phyloP scores from a whole-genome alignment of 148 eudicot species.

The Polygonum aviculare region DNA sequence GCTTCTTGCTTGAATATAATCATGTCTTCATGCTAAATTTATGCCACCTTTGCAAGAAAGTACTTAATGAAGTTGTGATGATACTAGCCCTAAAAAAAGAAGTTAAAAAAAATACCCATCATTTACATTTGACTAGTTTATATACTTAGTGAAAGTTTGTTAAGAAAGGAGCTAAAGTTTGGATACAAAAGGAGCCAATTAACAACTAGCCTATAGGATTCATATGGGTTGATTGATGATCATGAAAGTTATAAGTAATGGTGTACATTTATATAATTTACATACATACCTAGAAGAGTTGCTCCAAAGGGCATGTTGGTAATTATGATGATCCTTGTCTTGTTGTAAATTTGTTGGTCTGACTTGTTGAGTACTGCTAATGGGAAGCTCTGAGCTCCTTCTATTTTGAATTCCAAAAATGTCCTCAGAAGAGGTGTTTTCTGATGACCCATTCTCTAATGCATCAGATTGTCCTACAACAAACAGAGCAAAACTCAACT shows the following conservation, averaged over 20 bases:
- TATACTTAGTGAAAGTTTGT: neutral
- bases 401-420: slow-evolving; percentile 43
- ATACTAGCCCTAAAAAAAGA: neutral
- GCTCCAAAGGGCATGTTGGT: slow-evolving; percentile 55
- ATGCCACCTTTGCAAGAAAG: neutral
- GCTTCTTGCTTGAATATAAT: neutral
- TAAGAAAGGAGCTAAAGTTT: neutral
- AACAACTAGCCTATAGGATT: neutral
- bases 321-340: slow-evolving; percentile 33
- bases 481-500: neutral
- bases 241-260: neutral
- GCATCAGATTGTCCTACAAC: slow-evolving; percentile 49
- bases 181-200: neutral
- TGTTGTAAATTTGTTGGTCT: slow-evolving; percentile 20
- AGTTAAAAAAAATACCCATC: neutral
- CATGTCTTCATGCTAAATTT: neutral
- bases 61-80: neutral
- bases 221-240: neutral
- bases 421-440: slow-evolving; percentile 81
- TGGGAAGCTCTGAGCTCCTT: slow-evolving; percentile 34
- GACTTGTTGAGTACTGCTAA: slow-evolving; percentile 23
- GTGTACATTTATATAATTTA: neutral
- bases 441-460: slow-evolving; percentile 87
- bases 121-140: neutral
- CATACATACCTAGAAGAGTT: slow-evolving; percentile 62